Conservation (phyloP, 192 early-diverging fungal genomes). For the Coemansia biformis region DNA sequence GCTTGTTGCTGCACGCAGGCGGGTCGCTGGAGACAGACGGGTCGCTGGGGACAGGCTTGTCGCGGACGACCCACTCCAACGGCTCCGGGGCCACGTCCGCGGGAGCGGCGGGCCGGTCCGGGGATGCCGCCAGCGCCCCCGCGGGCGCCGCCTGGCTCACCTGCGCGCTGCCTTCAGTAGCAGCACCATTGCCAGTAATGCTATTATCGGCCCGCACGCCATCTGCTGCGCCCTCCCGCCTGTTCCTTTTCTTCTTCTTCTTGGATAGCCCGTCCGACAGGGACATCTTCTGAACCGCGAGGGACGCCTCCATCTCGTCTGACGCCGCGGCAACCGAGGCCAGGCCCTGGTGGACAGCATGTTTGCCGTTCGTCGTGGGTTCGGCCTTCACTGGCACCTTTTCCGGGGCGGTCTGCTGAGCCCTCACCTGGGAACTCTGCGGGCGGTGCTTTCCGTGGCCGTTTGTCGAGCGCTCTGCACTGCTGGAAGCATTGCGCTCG, state of each 20-base stretch:
- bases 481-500: constrained; percentile 22
- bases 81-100: background rate
- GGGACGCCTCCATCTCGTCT: constrained; percentile 33
- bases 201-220: too few species aligned
- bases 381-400: background rate
- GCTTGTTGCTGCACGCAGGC: constrained; percentile 38
- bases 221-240: background rate
- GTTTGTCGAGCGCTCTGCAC: constrained; percentile 3
- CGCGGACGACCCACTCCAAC: constrained; percentile 29
- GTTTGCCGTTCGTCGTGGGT: background rate
- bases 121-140: background rate
- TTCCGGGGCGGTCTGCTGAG: background rate
- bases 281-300: background rate
- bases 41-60: constrained; percentile 3
- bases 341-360: background rate
- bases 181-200: too few species aligned
- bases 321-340: constrained; percentile 6
- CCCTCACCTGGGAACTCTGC: too few species aligned
- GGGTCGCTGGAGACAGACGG: constrained; percentile 34
- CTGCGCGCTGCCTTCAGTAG: too few species aligned
- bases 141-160: too few species aligned
- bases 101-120: background rate
- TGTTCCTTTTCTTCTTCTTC: constrained; percentile 33
- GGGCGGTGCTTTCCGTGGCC: background rate
- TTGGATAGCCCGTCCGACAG: constrained; percentile 22